These are phyloP conservation scores for Sungouiozyma ichnusensis DNA, from an alignment of 805 yeast genomes.

Conservation along the genomic window DNA sequence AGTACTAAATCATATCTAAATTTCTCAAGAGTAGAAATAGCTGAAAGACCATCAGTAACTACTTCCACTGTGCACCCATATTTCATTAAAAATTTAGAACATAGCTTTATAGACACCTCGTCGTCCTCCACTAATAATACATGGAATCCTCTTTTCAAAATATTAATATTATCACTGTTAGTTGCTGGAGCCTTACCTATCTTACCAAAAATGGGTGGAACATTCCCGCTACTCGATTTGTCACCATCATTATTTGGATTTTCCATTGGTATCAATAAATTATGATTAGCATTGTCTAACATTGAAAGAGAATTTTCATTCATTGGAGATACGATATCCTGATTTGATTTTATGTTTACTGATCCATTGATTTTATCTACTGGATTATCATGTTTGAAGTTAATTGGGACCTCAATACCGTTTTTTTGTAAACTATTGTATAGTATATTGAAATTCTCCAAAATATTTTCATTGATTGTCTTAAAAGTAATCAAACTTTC, in stretches of 20 bases:
- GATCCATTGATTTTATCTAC: background rate
- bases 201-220: background rate
- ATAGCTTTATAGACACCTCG: slow-evolving; percentile 69
- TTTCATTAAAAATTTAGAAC: slow-evolving; percentile 70
- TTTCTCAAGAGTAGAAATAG: slow-evolving; percentile 65
- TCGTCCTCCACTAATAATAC: slow-evolving; percentile 75
- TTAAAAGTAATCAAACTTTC: slow-evolving; percentile 51
- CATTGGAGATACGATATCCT: background rate
- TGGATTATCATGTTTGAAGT: slow-evolving; percentile 7
- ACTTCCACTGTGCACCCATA: slow-evolving; percentile 91
- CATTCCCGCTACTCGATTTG: background rate
- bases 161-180: background rate
- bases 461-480: slow-evolving; percentile 45
- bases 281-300: slow-evolving; percentile 1
- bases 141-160: slow-evolving; percentile 41
- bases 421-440: slow-evolving; percentile 40
- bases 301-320: background rate
- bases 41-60: slow-evolving; percentile 85
- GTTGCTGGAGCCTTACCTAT: background rate
- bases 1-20: slow-evolving; percentile 65
- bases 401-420: slow-evolving; percentile 58
- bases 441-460: slow-evolving; percentile 41
- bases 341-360: background rate
- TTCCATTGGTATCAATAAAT: background rate
- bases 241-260: background rate